phyloP scores from a whole-genome alignment of 805 yeast species.

The Saccharomycopsis oosterbeekiorum region DNA sequence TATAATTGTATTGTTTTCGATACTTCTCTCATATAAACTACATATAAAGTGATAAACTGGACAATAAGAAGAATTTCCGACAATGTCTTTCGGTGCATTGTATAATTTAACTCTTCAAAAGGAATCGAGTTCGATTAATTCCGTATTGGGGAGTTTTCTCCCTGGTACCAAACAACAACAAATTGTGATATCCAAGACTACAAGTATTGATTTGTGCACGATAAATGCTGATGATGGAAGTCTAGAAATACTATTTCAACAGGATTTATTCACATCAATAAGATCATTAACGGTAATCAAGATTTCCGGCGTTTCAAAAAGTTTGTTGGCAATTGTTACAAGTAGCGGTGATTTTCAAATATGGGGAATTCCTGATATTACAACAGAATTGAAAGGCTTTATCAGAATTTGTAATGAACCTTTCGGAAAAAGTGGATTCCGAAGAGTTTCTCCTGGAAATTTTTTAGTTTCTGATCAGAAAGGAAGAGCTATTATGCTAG shows the following conservation, averaged over 20 bases:
- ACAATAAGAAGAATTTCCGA: too few species aligned
- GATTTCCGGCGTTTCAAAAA: constrained; percentile 42
- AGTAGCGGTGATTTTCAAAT: constrained; percentile 51
- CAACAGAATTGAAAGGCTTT: constrained; percentile 33
- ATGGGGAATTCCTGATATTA: constrained; percentile 58
- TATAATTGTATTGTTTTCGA: background rate
- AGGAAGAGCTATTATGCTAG: constrained; percentile 57
- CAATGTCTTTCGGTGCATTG: constrained; percentile 25
- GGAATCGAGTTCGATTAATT: constrained; percentile 42
- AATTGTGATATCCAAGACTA: constrained; percentile 47
- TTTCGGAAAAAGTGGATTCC: constrained; percentile 60
- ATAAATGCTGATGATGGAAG: constrained; percentile 49
- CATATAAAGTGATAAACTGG: background rate
- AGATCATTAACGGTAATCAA: constrained; percentile 43
- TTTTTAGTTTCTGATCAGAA: constrained; percentile 61
- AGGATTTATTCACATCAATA: constrained; percentile 49
- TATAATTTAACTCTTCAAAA: constrained; percentile 64
- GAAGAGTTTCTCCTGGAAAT: constrained; percentile 69
- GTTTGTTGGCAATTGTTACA: constrained; percentile 35
- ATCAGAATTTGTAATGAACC: constrained; percentile 48
- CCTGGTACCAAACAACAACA: constrained; percentile 50
- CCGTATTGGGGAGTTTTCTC: constrained; percentile 59
- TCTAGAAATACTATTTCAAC: constrained; percentile 32
- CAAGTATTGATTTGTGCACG: constrained; percentile 43
- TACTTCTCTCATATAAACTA: background rate